Base-by-base conservation (phyloP, 2,329 filamentous ascomycete species). In the Aspergillus ustus region DNA sequence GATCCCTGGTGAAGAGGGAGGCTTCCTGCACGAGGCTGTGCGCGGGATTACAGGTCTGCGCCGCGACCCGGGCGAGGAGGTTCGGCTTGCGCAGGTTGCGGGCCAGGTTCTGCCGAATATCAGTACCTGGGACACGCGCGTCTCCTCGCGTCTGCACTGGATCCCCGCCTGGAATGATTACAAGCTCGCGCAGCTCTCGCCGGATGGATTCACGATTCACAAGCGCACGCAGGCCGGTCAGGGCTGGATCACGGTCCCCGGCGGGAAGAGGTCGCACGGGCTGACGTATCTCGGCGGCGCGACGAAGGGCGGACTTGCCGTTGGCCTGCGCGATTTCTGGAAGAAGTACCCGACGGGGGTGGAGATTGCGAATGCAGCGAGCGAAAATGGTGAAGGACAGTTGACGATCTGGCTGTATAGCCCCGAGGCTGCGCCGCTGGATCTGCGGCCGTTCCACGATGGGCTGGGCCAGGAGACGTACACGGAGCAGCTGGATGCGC, bases 381-480 rank as follows among this genome's bases (percentile, higher is more conserved):
- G 77, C 0, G 82, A 86, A n/a, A n/a, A n/a, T n/a, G n/a, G n/a
- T 50, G 69, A 72, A 2, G 85, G 85, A 0, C 76, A 80, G 4
- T 76, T 89, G 11, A 89, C 85, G 0, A 61, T 87, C 0, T 89
- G 86, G 86, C 71, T 89, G 0, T 88, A 88, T 64, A 85, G 82
- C 55, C 86, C 86, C 2, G 75, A 77, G 1, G 85, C 84, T 0
- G 78, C 80, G 31, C 85, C 85, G 0, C 74, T 88, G 54, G 86
- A 88, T 43, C 72, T 87, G 4, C 76, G 84, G 0, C 82, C 84
- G 0, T 88, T 83, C 60, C 86, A 88, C 51, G 85, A 88, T 62
- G 83, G 84, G 0, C 71, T 88, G 7, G 84, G 84, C 0, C 69
- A 84, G 66, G 80, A 86, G 48, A 84, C 80, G 0, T 89, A 87